Evolutionary conservation across 2,329 filamentous ascomycete species (phyloP).

Genomic region (Fusarium foetens): DNA sequence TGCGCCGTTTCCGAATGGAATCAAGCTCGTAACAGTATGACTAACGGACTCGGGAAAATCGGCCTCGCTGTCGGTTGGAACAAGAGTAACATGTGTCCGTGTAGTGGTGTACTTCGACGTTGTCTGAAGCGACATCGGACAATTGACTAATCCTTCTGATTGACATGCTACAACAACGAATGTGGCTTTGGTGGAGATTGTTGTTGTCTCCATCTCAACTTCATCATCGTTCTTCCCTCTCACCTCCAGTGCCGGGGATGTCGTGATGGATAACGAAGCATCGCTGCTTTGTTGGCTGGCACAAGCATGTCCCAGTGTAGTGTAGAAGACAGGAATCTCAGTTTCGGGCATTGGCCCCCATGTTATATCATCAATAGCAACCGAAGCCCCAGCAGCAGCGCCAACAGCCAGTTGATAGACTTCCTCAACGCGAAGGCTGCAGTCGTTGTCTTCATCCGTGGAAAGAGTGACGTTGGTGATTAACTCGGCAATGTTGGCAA

Average conservation of each 20-base stretch:
- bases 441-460: rapidly evolving
- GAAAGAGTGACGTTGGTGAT: not conserved
- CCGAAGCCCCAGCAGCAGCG: constrained; percentile 63
- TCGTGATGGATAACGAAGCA: constrained; percentile 33
- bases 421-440: constrained; percentile 43
- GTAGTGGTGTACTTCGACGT: constrained; percentile 54
- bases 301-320: constrained; percentile 58
- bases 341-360: constrained; percentile 62
- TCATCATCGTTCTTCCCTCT: constrained; percentile 15
- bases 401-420: constrained; percentile 64
- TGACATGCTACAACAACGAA: constrained; percentile 59
- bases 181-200: constrained; percentile 52
- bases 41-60: not conserved
- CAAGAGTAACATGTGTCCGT: constrained; percentile 53
- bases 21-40: not conserved
- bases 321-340: constrained; percentile 63
- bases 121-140: constrained; percentile 61
- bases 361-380: constrained; percentile 54
- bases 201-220: constrained; percentile 52
- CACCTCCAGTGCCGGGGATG: not conserved
- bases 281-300: constrained; percentile 37
- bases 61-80: constrained; percentile 49
- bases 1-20: constrained; percentile 56
- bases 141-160: constrained; percentile 56
- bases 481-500: not conserved